Evolutionary conservation across 768 basidiomycete genomes (phyloP), one percentile per base, ranked within the genome.

Genomic region (Tulasnella sp.): DNA sequence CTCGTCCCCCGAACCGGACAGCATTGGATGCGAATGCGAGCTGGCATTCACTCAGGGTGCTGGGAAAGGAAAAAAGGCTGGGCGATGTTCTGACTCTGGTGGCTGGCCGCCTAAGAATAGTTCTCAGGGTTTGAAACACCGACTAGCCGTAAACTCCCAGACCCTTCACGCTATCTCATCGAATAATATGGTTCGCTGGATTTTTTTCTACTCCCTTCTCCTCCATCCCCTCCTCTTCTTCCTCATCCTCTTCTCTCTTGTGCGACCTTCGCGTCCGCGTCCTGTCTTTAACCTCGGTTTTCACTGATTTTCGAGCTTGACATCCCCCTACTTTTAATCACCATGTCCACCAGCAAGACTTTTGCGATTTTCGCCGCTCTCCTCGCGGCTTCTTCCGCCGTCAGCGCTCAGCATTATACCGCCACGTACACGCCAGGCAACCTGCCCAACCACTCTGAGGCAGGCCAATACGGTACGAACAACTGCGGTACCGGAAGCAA

Each of bases 401-500:
- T 59, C 32, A 59, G 52, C 32, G 52, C 52, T 12, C 52, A 59
- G 59, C 34, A 47, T 39, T 67, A 67, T 44, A 67, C 36, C 29
- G 67, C 67, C 29, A 67, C 67, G 67, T 67, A 67, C 39, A 41
- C 39, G 17, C 67, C 67, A 19, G 67, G 40, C 40, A 67, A 67
- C 67, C 5, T 42, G 22, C 67, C 67, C 6, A 29, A 39, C 29
- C 39, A 39, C 9, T 67, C 67, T 29, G 67, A 67, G 11, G 32
- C 17, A 1, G 67, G 67, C 26, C 67, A 67, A 44, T 41, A 44
- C n/a, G 67, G 67, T 41, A 67, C 67, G 19, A 67, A 67, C 42
- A n/a, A 84, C 71, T 94, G 91, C 78, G 88, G 88, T 9, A 83
- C 84, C 3, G 80, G 78, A 19, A 78, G 81, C 66, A 85, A 82